Conservation (phyloP, 768 basidiomycete genomes). For the Suillus brevipes region DNA sequence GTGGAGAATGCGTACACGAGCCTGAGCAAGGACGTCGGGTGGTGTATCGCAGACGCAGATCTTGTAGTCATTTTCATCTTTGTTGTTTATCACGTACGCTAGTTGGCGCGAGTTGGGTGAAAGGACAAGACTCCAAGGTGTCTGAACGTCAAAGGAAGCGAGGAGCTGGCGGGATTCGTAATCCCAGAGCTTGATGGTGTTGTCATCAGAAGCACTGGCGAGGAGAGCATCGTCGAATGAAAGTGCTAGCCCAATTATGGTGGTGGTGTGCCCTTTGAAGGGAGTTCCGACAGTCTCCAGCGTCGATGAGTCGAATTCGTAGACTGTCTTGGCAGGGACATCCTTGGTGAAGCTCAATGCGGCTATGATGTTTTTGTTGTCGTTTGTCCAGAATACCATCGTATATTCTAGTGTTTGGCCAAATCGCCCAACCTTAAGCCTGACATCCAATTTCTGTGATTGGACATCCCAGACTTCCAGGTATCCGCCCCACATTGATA, state of each 20-base stretch:
- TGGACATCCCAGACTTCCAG: not conserved
- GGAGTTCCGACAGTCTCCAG: not conserved
- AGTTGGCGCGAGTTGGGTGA: not conserved
- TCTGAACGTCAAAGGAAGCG: not conserved
- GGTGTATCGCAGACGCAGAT: not conserved
- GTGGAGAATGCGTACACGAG: not conserved
- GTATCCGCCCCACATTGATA: not conserved
- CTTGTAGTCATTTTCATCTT: too few relatives aligned
- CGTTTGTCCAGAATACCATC: too few relatives aligned
- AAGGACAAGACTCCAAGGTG: accelerated
- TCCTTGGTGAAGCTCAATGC: too few relatives aligned
- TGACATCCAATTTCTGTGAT: not conserved
- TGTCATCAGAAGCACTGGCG: not conserved
- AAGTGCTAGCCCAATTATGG: not conserved
- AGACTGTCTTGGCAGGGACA: too few relatives aligned
- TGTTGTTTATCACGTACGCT: not conserved
- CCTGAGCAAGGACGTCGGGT: not conserved
- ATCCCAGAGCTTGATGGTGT: not conserved
- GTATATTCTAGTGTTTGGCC: too few relatives aligned
- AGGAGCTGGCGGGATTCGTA: not conserved
- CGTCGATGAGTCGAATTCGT: too few relatives aligned
- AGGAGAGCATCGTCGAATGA: not conserved
- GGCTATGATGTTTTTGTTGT: too few relatives aligned
- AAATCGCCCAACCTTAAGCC: too few relatives aligned
- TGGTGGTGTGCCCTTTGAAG: not conserved